phyloP scores from a whole-genome alignment of 805 yeast species.

The Metschnikowia bowlesiae region DNA sequence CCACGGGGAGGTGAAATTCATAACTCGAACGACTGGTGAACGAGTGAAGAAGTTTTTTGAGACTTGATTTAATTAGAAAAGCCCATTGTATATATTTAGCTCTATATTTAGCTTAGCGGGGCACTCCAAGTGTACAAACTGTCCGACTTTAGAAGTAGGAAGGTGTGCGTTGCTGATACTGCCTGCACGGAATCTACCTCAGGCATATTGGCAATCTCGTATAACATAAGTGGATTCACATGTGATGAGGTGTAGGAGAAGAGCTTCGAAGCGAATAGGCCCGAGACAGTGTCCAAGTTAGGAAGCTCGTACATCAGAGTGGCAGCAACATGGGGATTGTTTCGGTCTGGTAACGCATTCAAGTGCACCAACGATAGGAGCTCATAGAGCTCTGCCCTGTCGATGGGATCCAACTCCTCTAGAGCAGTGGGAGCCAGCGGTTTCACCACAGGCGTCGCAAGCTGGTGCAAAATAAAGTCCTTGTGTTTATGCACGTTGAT shows the following conservation, averaged over 20 bases:
- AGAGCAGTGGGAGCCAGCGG: no score
- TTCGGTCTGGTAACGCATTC: constrained; percentile 11
- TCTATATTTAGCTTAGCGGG: background rate
- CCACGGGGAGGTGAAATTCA: no score
- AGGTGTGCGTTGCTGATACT: background rate
- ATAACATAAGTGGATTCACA: constrained; percentile 6
- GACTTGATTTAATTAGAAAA: no score
- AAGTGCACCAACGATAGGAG: constrained; percentile 13
- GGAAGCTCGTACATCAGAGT: constrained; percentile 11
- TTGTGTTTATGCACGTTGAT: background rate
- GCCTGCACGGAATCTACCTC: constrained; percentile 9
- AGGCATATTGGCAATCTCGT: constrained; percentile 1
- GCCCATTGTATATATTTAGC: background rate
- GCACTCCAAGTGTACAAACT: constrained; percentile 2
- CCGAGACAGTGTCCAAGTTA: background rate
- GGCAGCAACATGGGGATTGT: constrained; percentile 9
- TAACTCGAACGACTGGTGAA: no score
- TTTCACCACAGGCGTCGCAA: background rate
- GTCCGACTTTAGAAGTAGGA: background rate
- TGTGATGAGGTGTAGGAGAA: background rate
- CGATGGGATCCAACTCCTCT: background rate
- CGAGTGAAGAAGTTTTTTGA: no score
- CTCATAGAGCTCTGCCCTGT: constrained; percentile 11
- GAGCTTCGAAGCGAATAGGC: background rate
- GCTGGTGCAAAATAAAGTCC: background rate